A percentile compares a stretch with the other conserved stretches of the same genome.
phyloP scores from a whole-genome alignment of 805 yeast species.

The Candida hungchunana region DNA sequence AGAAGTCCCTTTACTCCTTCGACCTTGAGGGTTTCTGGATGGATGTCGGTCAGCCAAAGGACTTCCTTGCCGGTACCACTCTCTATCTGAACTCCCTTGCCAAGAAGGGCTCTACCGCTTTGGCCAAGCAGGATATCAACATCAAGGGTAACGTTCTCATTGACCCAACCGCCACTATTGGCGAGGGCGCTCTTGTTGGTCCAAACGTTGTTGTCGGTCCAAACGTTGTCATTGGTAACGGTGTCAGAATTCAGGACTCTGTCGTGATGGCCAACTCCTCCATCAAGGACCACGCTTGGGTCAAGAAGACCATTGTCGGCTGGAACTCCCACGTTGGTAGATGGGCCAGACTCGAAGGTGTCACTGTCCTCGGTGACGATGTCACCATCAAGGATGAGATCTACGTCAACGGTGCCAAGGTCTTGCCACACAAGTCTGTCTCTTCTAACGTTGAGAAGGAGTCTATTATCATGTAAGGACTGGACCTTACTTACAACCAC shows the following conservation, averaged over 20 bases:
- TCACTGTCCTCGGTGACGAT: slow-evolving; percentile 97
- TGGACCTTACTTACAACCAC: too few relatives aligned
- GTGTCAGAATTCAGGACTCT: slow-evolving; percentile 96
- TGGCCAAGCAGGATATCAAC: slow-evolving; percentile 55
- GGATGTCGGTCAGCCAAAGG: slow-evolving; percentile 99
- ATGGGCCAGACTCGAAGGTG: slow-evolving; percentile 99
- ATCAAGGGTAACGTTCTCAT: slow-evolving; percentile 88
- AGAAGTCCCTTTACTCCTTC: slow-evolving; percentile 84
- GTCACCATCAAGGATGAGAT: slow-evolving; percentile 97
- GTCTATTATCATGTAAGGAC: slow-evolving; percentile 87
- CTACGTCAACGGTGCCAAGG: slow-evolving; percentile 99
- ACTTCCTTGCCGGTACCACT: slow-evolving; percentile 93
- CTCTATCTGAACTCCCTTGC: slow-evolving; percentile 83
- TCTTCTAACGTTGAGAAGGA: slow-evolving; percentile 96
- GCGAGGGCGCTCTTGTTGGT: slow-evolving; percentile 91
- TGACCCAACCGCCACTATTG: slow-evolving; percentile 92
- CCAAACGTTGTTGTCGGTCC: slow-evolving; percentile 98
- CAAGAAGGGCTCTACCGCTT: slow-evolving; percentile 68
- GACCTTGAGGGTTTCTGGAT: slow-evolving; percentile 99
- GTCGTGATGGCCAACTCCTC: slow-evolving; percentile 88
- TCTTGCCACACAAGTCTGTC: slow-evolving; percentile 96
- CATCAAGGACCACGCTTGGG: slow-evolving; percentile 96
- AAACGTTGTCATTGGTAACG: slow-evolving; percentile 91
- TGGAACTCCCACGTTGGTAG: slow-evolving; percentile 98
- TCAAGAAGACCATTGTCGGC: slow-evolving; percentile 96